Conservation (phyloP, 2,329 filamentous ascomycete genomes). For the Ascocoryne sarcoides region DNA sequence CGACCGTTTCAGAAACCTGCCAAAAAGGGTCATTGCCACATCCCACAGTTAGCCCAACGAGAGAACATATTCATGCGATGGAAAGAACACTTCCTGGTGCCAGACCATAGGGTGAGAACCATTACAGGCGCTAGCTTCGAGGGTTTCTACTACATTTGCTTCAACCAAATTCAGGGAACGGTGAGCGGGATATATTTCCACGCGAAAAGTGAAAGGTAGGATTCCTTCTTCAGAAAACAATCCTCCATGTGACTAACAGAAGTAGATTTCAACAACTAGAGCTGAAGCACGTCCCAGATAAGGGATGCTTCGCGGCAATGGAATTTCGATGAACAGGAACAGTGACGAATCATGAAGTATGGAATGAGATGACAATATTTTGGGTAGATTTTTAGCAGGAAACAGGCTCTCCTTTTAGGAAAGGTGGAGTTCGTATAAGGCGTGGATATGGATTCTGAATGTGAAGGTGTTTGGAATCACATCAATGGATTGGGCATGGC, state of each 20-base stretch:
- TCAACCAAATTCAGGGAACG: constrained; percentile 80
- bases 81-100: constrained; percentile 97
- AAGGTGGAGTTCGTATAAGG: constrained; percentile 9
- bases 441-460: constrained; percentile 7
- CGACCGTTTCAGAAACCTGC: constrained; percentile 58
- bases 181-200: constrained; percentile 97
- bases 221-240: not conserved
- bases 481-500: not conserved
- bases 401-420: constrained; percentile 3
- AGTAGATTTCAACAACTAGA: constrained; percentile 84
- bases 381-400: constrained; percentile 1
- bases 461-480: not conserved
- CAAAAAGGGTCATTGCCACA: constrained; percentile 48
- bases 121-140: constrained; percentile 95
- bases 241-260: constrained; percentile 9
- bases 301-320: constrained; percentile 73
- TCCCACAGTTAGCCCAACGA: constrained; percentile 64
- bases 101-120: constrained; percentile 83
- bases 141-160: constrained; percentile 98
- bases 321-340: constrained; percentile 71
- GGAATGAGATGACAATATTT: constrained; percentile 7
- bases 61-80: constrained; percentile 98
- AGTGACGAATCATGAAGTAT: constrained; percentile 27
- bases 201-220: constrained; percentile 93
- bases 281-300: constrained; percentile 77